These are phyloP conservation scores for Magnolia sinica DNA, from an alignment of 164 flowering plant species.

Conservation along the genomic window DNA sequence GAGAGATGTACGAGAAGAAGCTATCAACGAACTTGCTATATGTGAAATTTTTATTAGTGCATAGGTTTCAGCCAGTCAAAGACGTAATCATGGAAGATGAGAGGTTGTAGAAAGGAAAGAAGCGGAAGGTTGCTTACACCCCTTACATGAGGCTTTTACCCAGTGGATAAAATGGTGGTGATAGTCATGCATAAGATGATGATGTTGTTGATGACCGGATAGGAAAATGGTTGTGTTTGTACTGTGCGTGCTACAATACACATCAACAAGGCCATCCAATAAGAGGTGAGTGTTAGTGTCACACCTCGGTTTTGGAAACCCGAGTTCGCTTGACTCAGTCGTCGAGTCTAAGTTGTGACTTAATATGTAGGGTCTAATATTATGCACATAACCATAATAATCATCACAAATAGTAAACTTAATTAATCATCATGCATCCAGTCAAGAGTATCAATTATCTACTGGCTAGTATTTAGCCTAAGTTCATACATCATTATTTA, in stretches of 20 bases:
- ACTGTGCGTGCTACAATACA: conserved; percentile 74
- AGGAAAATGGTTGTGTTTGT: conserved; percentile 52
- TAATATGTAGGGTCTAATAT: no score
- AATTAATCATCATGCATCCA: no score
- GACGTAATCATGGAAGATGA: no score
- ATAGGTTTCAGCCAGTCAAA: conserved; percentile 48
- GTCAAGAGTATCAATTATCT: no score
- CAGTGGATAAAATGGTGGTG: conserved; percentile 87
- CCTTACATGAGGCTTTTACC: conserved; percentile 56
- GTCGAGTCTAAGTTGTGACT: no score
- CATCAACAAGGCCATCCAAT: conserved; percentile 76
- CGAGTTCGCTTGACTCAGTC: no score
- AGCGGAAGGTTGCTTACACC: conserved; percentile 57
- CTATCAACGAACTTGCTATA: conserved; percentile 83
- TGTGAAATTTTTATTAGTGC: conserved; percentile 61
- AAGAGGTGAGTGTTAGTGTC: conserved; percentile 49
- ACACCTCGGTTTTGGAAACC: no score
- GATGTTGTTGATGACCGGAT: conserved; percentile 66
- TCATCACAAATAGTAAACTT: no score
- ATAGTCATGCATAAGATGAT: conserved; percentile 87
- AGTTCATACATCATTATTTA: no score
- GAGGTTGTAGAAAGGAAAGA: conserved; percentile 31
- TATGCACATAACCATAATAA: no score
- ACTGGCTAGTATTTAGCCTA: no score
- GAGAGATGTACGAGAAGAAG: conserved; percentile 73